phyloP scores from a whole-genome alignment of 192 early-diverging fungal genomes.

The Entomortierella lignicola region DNA sequence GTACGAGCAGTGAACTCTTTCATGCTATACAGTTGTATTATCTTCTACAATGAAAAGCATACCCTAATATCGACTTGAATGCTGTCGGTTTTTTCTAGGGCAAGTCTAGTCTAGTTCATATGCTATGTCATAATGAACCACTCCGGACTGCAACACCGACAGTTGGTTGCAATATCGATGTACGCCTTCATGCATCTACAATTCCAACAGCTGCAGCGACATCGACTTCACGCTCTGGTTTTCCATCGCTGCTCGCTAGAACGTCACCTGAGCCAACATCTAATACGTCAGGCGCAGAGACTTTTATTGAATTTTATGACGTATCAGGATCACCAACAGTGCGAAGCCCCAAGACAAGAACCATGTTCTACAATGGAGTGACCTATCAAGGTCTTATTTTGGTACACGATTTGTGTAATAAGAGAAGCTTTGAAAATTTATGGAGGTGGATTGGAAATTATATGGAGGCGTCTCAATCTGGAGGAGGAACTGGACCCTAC shows the following conservation, averaged over 20 bases:
- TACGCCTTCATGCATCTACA: slow-evolving; percentile 53
- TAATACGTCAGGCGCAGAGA: neutral
- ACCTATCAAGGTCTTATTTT: slow-evolving; percentile 61
- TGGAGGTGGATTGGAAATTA: slow-evolving; percentile 62
- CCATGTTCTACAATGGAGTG: slow-evolving; percentile 59
- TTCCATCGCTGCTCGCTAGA: slow-evolving; percentile 9
- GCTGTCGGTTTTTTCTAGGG: slow-evolving; percentile 56
- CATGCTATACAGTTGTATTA: too few species aligned
- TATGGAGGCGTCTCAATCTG: slow-evolving; percentile 15
- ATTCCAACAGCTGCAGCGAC: slow-evolving; percentile 16
- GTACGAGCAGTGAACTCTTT: slow-evolving; percentile 12
- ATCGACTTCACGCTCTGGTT: neutral
- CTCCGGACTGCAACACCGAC: slow-evolving; percentile 52
- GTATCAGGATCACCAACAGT: slow-evolving; percentile 56
- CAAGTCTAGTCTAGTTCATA: slow-evolving; percentile 65
- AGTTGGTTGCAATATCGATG: slow-evolving; percentile 64
- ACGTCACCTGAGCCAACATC: slow-evolving; percentile 30
- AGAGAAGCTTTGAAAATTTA: slow-evolving; percentile 63
- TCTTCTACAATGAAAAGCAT: too few species aligned
- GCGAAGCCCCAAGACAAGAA: slow-evolving; percentile 59
- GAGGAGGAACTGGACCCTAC: neutral
- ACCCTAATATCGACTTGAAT: neutral
- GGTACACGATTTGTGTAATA: slow-evolving; percentile 65
- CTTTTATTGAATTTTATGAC: slow-evolving; percentile 70
- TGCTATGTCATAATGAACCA: slow-evolving; percentile 61